These are phyloP conservation scores for Apiospora saccharicola DNA, from an alignment of 2,329 filamentous ascomycete genomes.

Conservation along the genomic window DNA sequence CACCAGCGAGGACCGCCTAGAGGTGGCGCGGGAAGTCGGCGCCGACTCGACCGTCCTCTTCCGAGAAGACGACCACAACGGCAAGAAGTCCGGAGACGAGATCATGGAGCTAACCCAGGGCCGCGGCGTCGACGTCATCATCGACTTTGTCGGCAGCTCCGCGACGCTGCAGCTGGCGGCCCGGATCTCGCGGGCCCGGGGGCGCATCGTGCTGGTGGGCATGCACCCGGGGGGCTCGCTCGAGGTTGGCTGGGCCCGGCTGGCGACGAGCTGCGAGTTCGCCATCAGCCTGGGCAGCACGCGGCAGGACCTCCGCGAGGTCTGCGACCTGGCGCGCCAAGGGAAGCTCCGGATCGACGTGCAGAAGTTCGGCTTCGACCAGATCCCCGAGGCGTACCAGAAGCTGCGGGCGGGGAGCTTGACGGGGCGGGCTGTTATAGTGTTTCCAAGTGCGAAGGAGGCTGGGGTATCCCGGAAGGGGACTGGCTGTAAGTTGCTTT, in stretches of 20 bases:
- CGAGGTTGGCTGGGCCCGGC: slow-evolving; percentile 32
- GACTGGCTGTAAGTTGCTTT: background rate
- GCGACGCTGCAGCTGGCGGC: slow-evolving; percentile 31
- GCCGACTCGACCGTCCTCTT: slow-evolving; percentile 29
- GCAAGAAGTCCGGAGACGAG: slow-evolving; percentile 18
- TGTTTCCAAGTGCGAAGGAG: slow-evolving; percentile 26
- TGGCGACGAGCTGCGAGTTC: slow-evolving; percentile 34
- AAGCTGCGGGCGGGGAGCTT: slow-evolving; percentile 29
- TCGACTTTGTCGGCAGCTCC: slow-evolving; percentile 38
- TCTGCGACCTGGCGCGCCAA: slow-evolving; percentile 30
- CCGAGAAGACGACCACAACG: slow-evolving; percentile 17
- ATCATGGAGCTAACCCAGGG: slow-evolving; percentile 39
- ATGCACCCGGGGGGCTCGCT: slow-evolving; percentile 30
- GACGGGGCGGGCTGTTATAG: slow-evolving; percentile 30
- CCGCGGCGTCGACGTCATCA: slow-evolving; percentile 38
- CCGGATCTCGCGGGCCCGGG: slow-evolving; percentile 30
- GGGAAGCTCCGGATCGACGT: slow-evolving; percentile 32
- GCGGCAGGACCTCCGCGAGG: slow-evolving; percentile 32
- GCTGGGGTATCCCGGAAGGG: background rate
- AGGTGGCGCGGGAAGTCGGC: slow-evolving; percentile 28
- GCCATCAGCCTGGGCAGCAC: slow-evolving; percentile 33
- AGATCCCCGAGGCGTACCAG: slow-evolving; percentile 31
- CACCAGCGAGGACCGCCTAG: slow-evolving; percentile 25
- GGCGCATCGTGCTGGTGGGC: slow-evolving; percentile 32
- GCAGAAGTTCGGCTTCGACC: slow-evolving; percentile 30